Conservation (phyloP, 176 grass and related monocot species). For the Oryza australiensis region DNA sequence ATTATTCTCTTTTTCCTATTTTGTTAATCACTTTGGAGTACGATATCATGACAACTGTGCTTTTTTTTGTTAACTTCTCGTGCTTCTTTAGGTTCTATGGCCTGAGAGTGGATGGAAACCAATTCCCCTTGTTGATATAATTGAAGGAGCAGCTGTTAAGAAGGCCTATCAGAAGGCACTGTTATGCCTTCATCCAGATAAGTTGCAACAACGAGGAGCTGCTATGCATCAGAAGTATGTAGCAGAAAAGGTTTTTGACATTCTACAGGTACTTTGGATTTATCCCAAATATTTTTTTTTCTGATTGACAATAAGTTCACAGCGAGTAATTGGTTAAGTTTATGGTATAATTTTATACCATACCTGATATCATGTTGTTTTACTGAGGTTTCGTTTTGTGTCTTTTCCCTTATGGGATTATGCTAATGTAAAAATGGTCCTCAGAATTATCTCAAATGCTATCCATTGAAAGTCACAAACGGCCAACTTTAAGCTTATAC, state of each 20-base stretch:
- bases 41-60: background rate
- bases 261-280: constrained; percentile 85
- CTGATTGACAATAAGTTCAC: background rate
- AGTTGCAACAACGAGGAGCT: constrained; percentile 78
- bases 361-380: background rate
- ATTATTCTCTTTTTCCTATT: constrained; percentile 26
- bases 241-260: constrained; percentile 90
- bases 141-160: constrained; percentile 84
- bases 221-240: constrained; percentile 80
- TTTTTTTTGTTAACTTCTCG: background rate
- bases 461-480: background rate
- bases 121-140: constrained; percentile 84
- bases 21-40: constrained; percentile 20
- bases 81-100: constrained; percentile 72
- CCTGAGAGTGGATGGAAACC: constrained; percentile 87
- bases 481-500: constrained; percentile 14
- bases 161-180: constrained; percentile 90
- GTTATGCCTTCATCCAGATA: constrained; percentile 93
- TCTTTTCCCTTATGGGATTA: background rate
- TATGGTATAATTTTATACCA: constrained; percentile 2
- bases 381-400: background rate
- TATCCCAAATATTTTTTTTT: constrained; percentile 6
- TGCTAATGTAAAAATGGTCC: background rate
- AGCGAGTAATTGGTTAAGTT: background rate
- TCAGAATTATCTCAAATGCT: constrained; percentile 17